Evolutionary conservation across 2,329 filamentous ascomycete genomes (phyloP), one percentile per base, ranked within the genome.

Genomic region (Scytalidium lignicola): DNA sequence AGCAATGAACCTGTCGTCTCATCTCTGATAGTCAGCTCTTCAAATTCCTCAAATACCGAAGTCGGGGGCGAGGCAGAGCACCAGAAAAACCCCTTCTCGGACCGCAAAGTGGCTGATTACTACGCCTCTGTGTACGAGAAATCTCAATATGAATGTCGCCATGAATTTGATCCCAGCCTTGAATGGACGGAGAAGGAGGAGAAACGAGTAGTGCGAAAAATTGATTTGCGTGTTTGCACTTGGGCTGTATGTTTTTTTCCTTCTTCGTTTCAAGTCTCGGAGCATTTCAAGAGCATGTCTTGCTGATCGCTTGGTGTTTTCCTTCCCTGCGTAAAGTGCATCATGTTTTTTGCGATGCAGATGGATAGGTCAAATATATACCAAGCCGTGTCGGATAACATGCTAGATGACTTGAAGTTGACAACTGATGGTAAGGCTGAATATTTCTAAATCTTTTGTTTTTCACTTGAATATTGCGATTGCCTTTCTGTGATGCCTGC

Each of bases 291-390:
- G n/a, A n/a, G n/a, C n/a, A n/a, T n/a, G n/a, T n/a, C 10, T 26
- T 26, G 23, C 23, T 26, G 23, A 26, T n/a, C 2, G 19, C 18
- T 18, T 12, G 20, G 29, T 28, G 4, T 18, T 44, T 41, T 23
- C 9, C 8, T 22, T 47, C n/a, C 41, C 18, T 47, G 18, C 42
- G 21, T 37, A 23, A 39, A 28, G 47, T 82, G 78, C 50, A 51
- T 82, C 22, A 82, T 82, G 62, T 83, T 83, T 61, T 82, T 83
- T 53, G 77, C 75, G 2, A 68, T 84, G 3, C 77, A 84, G 53
- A 67, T 83, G 20, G 80, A 84, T 61, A 70, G 81, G 19, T 75
- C 75, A 18, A 85, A 85, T 57, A 69, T 84, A 9, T 51, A 54
- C 3, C 80, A 81, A 58, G 82, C 80, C 4, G 67, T 80, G 15